Percentiles rank a stretch among this genome's conserved stretches.
These are phyloP conservation scores for Xerocomus minutiporus DNA, from an alignment of 1,284 basidiomycete species.

Conservation along the genomic window DNA sequence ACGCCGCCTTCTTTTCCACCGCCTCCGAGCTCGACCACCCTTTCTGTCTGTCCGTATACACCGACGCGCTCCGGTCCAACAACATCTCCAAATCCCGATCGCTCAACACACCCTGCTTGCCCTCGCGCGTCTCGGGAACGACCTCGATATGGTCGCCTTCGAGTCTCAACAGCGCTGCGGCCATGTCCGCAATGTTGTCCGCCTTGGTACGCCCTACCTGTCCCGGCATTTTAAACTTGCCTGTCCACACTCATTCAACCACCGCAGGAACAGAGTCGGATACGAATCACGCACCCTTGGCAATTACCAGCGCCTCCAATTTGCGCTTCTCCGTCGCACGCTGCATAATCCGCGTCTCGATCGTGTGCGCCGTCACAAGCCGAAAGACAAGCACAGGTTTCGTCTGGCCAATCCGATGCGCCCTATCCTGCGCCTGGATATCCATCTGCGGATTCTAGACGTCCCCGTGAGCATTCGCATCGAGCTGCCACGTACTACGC, in stretches of 20 bases:
- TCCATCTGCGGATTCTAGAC: constrained; percentile 93
- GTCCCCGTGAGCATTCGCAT: constrained; percentile 4
- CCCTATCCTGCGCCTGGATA: constrained; percentile 91
- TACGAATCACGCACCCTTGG: constrained; percentile 56
- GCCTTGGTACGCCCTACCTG: constrained; percentile 42
- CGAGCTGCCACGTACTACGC: not conserved
- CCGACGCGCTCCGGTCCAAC: constrained; percentile 77
- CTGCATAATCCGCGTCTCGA: constrained; percentile 90
- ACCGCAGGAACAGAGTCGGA: not conserved
- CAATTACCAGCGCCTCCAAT: constrained; percentile 91
- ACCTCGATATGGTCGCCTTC: constrained; percentile 89
- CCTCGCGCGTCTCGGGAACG: constrained; percentile 66
- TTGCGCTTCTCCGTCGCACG: constrained; percentile 85
- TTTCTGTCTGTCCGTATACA: constrained; percentile 70
- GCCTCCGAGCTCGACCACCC: constrained; percentile 62
- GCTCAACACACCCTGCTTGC: constrained; percentile 69
- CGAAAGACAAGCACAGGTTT: constrained; percentile 86
- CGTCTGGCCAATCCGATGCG: constrained; percentile 93
- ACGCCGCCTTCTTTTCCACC: constrained; percentile 53
- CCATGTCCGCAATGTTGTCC: constrained; percentile 76
- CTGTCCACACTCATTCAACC: constrained; percentile 30
- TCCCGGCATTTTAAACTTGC: constrained; percentile 74
- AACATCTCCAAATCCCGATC: constrained; percentile 77
- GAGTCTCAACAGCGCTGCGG: constrained; percentile 72
- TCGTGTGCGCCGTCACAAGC: constrained; percentile 80